Evolutionary conservation across 176 grass and related monocot species (phyloP).

Genomic region (Ensete glaucum): DNA sequence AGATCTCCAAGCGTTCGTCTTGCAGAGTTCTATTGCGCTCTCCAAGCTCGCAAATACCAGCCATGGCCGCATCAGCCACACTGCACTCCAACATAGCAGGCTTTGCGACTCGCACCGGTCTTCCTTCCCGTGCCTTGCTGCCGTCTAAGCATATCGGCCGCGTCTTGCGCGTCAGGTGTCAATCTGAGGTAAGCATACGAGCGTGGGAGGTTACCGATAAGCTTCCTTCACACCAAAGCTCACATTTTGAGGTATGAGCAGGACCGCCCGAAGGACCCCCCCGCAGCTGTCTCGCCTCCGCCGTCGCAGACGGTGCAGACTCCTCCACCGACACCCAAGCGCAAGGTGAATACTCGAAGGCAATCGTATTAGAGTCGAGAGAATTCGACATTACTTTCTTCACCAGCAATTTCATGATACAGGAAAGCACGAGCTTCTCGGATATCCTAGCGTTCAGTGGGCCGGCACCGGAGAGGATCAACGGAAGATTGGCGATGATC

Average conservation of each 20-base stretch:
- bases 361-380: not conserved
- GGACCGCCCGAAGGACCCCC: not conserved
- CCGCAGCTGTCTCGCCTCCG: not conserved
- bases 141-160: not conserved
- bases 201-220: too few species aligned
- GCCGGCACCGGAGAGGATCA: constrained; percentile 62
- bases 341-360: not conserved
- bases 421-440: constrained; percentile 25
- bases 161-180: constrained; percentile 2
- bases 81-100: constrained; percentile 1
- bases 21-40: too few species aligned
- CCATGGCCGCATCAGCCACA: constrained; percentile 8
- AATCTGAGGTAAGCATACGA: not conserved
- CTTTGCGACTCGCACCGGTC: not conserved
- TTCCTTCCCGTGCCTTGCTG: not conserved
- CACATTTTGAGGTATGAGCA: not conserved
- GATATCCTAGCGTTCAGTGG: constrained; percentile 62
- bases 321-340: constrained; percentile 1
- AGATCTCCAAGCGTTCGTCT: not conserved
- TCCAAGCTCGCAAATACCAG: too few species aligned
- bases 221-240: too few species aligned
- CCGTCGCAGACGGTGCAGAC: not conserved
- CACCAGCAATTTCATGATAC: not conserved
- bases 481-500: constrained; percentile 58
- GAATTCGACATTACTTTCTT: not conserved